Evolutionary conservation across 805 yeast genomes (phyloP).

Genomic region (Kazachstania kunashirensis): DNA sequence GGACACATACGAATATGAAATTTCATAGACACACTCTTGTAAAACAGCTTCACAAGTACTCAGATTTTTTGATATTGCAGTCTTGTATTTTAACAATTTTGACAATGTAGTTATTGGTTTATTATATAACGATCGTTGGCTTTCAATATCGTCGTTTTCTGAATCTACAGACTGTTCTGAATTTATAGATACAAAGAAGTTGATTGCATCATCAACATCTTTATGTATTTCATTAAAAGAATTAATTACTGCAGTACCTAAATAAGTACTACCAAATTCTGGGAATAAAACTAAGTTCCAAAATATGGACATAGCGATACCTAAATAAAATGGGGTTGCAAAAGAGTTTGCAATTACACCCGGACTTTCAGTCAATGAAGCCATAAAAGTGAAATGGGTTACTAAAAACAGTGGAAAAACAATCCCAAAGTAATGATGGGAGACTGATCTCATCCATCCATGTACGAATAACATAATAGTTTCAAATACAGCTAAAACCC

Average conservation of each 20-base stretch:
- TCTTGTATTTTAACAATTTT: constrained; percentile 29
- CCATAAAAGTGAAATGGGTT: constrained; percentile 40
- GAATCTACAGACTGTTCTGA: neutral
- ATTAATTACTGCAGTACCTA: constrained; percentile 36
- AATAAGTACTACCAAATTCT: constrained; percentile 41
- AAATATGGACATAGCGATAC: constrained; percentile 36
- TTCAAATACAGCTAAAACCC: constrained; percentile 37
- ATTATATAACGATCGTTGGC: constrained; percentile 10
- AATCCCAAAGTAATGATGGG: constrained; percentile 38
- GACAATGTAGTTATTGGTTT: constrained; percentile 25
- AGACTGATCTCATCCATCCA: constrained; percentile 41
- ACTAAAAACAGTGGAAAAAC: constrained; percentile 41
- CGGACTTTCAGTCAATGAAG: constrained; percentile 27
- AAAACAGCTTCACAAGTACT: constrained; percentile 32
- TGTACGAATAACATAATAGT: constrained; percentile 38
- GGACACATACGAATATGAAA: constrained; percentile 39
- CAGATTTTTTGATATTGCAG: constrained; percentile 27
- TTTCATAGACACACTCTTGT: constrained; percentile 40
- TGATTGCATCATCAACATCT: constrained; percentile 32
- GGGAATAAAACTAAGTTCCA: constrained; percentile 39
- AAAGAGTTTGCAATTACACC: constrained; percentile 30
- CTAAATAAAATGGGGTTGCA: constrained; percentile 37
- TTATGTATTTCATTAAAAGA: constrained; percentile 33
- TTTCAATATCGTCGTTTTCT: constrained; percentile 1
- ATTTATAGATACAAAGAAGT: constrained; percentile 31